Percentiles rank a stretch among this genome's conserved stretches.
Evolutionary conservation across 768 basidiomycete species (phyloP).

Genomic region (Suillus tomentosus): DNA sequence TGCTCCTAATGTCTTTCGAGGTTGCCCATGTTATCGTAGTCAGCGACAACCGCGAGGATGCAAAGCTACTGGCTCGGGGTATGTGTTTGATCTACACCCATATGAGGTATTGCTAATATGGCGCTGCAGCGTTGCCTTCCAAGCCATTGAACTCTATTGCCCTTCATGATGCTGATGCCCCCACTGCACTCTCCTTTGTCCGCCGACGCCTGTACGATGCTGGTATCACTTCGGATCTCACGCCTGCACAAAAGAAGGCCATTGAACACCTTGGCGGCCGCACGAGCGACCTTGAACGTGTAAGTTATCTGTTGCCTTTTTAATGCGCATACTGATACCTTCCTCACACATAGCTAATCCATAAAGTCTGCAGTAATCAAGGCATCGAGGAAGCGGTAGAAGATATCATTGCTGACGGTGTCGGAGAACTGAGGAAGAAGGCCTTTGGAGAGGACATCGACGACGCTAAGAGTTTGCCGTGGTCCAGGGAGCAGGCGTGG

Average conservation of each 20-base stretch:
- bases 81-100: conserved; percentile 3
- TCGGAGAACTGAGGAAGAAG: conserved; percentile 84
- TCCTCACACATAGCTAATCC: conserved; percentile 60
- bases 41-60: conserved; percentile 87
- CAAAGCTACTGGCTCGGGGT: conserved; percentile 85
- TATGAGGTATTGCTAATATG: neutral
- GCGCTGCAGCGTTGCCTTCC: conserved; percentile 52
- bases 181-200: conserved; percentile 80
- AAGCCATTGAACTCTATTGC: conserved; percentile 80
- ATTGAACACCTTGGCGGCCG: conserved; percentile 86
- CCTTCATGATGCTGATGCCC: conserved; percentile 82
- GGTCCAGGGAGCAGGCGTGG: conserved; percentile 92
- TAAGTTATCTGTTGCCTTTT: conserved; percentile 37
- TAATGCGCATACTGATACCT: conserved; percentile 1
- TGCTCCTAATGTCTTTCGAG: conserved; percentile 37
- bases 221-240: conserved; percentile 54
- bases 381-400: conserved; percentile 80
- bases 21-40: conserved; percentile 90
- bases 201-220: conserved; percentile 71
- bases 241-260: conserved; percentile 51
- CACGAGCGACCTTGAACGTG: conserved; percentile 85
- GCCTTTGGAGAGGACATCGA: conserved; percentile 93
- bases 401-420: conserved; percentile 80
- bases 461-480: conserved; percentile 79
- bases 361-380: conserved; percentile 80